Evolutionary conservation across 768 basidiomycete genomes (phyloP).

Genomic region (Suillus sp.): DNA sequence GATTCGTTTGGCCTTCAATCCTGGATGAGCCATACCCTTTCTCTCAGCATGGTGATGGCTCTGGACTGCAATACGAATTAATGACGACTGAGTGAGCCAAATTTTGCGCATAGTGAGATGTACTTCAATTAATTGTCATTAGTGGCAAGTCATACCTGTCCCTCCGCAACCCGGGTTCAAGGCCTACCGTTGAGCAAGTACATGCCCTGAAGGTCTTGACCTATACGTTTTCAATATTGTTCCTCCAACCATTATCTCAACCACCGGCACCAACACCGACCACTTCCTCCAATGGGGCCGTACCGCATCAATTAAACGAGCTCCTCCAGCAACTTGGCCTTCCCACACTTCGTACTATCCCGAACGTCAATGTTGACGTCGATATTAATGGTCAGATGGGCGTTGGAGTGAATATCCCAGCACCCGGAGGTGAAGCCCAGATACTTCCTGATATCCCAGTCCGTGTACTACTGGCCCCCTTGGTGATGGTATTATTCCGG

Average conservation of each 20-base stretch:
- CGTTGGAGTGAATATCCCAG: constrained; percentile 20
- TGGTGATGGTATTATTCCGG: constrained; percentile 68
- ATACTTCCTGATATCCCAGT: constrained; percentile 58
- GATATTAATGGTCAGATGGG: constrained; percentile 19
- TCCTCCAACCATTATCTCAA: constrained; percentile 46
- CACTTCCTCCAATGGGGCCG: constrained; percentile 23
- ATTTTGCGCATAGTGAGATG: background rate
- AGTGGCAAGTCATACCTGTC: constrained; percentile 51
- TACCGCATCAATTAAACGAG: constrained; percentile 57
- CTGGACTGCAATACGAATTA: constrained; percentile 38
- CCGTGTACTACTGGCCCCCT: constrained; percentile 66
- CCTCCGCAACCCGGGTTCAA: constrained; percentile 44
- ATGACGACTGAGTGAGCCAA: constrained; percentile 33
- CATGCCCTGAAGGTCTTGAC: constrained; percentile 50
- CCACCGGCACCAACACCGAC: constrained; percentile 30
- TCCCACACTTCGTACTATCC: constrained; percentile 47
- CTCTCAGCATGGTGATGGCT: constrained; percentile 15
- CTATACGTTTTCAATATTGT: constrained; percentile 54
- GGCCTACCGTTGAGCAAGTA: constrained; percentile 58
- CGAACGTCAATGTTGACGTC: constrained; percentile 26
- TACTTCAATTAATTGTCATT: constrained; percentile 13
- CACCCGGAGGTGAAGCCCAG: constrained; percentile 33
- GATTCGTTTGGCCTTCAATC: constrained; percentile 46
- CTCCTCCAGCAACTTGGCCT: constrained; percentile 68
- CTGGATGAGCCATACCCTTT: constrained; percentile 41